Evolutionary conservation across 768 basidiomycete genomes (phyloP), one percentile per base, ranked within the genome.

Genomic region (Lyophyllum semitale): DNA sequence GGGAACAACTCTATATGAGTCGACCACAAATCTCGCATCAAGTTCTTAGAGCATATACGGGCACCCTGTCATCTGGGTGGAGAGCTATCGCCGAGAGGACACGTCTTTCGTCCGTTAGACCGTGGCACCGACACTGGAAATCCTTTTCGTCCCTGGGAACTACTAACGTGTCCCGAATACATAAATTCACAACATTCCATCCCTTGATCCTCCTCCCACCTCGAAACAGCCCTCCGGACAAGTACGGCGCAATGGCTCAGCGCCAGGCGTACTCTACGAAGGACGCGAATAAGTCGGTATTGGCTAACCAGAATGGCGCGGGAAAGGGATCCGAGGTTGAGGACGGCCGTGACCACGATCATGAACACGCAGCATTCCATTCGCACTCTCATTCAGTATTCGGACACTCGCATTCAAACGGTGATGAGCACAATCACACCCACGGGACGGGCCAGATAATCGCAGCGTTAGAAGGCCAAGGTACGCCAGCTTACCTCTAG

Each of bases 391-490:
- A 83, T 57, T 83, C 84, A 23, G 65, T 87, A 59, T 86, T 88
- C 63, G 73, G 77, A 0, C 88, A 88, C 65, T 81, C 83, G 12
- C 87, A 88, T 65, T 81, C 83, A 18, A 85, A 88, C 65, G 78
- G 73, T 26, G 78, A 80, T 32, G 83, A 77, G 44, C 81, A 87
- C 54, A 66, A 71, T 32, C 82, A 87, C 55, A 66, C 71, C 22
- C 82, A 85, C 54, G 85, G 84, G 32, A 82, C 87, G 29, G 86
- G 87, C 62, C 78, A 82, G 63, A 82, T 93, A 49, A 79, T 91
- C 48, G 78, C 85, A 33, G 86, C 87, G 0, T 71, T 91, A 51
- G 73, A 83, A 58, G 87, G 89, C 51, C 72, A 78, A 68, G 85
- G 89, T 89, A 61, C 37, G 84, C 68, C n/a, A 8, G n/a, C 38